phyloP scores from a whole-genome alignment of 441 rosid genomes.

The Erodium texanum region DNA sequence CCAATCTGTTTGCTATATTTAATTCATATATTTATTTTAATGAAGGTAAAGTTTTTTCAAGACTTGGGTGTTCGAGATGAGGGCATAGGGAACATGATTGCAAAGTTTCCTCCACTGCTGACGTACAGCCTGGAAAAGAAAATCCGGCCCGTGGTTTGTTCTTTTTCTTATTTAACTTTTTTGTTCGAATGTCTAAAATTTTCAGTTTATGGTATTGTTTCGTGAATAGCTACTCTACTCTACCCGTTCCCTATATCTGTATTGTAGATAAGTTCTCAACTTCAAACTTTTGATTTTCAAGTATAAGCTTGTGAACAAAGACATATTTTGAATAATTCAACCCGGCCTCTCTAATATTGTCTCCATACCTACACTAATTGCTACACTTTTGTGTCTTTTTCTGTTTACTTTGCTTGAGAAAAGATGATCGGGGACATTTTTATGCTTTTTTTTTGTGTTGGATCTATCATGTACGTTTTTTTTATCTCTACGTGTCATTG shows the following conservation, averaged over 20 bases:
- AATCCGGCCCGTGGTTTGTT: conserved; percentile 82
- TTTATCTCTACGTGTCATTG: background rate
- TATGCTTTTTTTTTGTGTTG: background rate
- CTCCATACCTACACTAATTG: no score
- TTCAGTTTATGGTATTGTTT: background rate
- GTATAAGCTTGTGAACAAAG: background rate
- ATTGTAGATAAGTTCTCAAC: background rate
- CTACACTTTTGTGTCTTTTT: no score
- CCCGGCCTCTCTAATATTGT: background rate
- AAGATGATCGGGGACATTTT: background rate
- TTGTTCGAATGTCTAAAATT: conserved; percentile 11
- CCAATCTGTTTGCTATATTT: no score
- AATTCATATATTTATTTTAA: conserved; percentile 7
- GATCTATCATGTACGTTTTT: no score
- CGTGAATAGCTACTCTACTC: background rate
- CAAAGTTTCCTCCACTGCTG: conserved; percentile 67
- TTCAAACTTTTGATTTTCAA: no score
- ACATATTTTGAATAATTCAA: background rate
- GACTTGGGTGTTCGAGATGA: conserved; percentile 69
- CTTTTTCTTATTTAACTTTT: conserved; percentile 10
- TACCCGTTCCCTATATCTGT: background rate
- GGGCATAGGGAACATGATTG: conserved; percentile 77
- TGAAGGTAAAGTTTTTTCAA: conserved; percentile 61
- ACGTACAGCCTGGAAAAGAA: conserved; percentile 82
- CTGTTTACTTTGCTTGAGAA: background rate